Conservation (phyloP, 139 green algal species). For the Chlamydomonas eustigma region DNA sequence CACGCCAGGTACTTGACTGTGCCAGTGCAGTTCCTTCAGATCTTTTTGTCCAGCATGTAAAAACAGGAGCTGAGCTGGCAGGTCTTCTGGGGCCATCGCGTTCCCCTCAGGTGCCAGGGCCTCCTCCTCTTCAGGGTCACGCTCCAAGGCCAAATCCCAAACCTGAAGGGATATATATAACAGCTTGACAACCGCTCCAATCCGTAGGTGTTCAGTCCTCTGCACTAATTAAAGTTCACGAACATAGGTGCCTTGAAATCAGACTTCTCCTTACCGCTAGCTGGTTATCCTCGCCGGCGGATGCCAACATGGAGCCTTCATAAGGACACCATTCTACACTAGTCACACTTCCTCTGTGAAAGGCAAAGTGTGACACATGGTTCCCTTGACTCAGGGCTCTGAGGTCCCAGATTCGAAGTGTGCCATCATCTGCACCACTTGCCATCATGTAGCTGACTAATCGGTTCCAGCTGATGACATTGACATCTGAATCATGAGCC, state of each 20-base stretch:
- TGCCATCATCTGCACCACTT: constrained; percentile 83
- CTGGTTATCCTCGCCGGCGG: constrained; percentile 64
- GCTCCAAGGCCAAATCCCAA: constrained; percentile 96
- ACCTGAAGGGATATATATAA: too few species aligned
- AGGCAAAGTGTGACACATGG: constrained; percentile 33
- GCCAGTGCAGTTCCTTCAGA: constrained; percentile 97
- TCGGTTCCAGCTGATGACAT: constrained; percentile 94
- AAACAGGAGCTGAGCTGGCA: constrained; percentile 90
- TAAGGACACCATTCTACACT: constrained; percentile 92
- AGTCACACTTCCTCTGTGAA: constrained; percentile 69
- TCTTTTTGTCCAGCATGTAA: constrained; percentile 89
- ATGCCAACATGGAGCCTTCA: constrained; percentile 88
- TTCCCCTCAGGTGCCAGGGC: constrained; percentile 66
- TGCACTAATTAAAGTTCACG: background rate
- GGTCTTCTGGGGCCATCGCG: constrained; percentile 67
- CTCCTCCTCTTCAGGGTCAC: constrained; percentile 92
- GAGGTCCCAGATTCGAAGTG: constrained; percentile 93
- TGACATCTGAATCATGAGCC: constrained; percentile 86
- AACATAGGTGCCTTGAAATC: too few species aligned
- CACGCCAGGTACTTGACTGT: constrained; percentile 91
- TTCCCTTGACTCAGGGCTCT: constrained; percentile 56
- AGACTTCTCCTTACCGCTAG: constrained; percentile 28
- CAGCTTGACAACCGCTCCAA: too few species aligned
- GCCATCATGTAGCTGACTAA: constrained; percentile 92
- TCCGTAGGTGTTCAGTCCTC: too few species aligned